phyloP scores from a whole-genome alignment of 2,329 filamentous ascomycete species.

The Fusarium chaquense region DNA sequence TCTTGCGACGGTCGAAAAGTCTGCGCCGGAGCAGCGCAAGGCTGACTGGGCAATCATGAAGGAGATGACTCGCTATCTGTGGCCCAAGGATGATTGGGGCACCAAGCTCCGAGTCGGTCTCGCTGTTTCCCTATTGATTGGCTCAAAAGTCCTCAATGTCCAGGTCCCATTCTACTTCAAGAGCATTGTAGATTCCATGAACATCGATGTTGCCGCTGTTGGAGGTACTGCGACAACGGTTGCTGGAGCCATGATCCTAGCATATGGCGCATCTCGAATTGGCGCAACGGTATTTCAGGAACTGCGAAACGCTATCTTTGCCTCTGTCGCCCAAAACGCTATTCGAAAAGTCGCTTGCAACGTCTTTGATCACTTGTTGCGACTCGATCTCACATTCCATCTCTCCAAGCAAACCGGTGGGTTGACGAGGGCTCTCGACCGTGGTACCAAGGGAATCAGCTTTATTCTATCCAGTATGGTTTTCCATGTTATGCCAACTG shows the following conservation, averaged over 20 bases:
- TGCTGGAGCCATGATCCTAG: conserved; percentile 92
- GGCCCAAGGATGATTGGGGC: conserved; percentile 82
- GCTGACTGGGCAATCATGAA: conserved; percentile 99
- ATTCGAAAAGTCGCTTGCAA: conserved; percentile 91
- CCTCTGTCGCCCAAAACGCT: conserved; percentile 95
- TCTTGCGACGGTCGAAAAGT: conserved; percentile 56
- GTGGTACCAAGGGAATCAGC: conserved; percentile 98
- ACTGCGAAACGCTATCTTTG: conserved; percentile 94
- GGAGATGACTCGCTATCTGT: conserved; percentile 96
- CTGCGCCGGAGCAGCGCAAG: conserved; percentile 89
- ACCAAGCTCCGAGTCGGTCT: conserved; percentile 88
- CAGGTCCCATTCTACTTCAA: conserved; percentile 99
- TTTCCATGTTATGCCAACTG: conserved; percentile 94
- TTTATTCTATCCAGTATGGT: conserved; percentile 98
- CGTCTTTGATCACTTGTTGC: conserved; percentile 90
- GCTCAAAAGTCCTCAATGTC: conserved; percentile 95
- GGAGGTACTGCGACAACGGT: conserved; percentile 92
- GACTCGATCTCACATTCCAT: conserved; percentile 93
- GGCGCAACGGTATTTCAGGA: conserved; percentile 93
- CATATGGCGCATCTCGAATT: conserved; percentile 89
- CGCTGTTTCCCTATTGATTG: conserved; percentile 85
- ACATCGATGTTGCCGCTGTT: conserved; percentile 86
- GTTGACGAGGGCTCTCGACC: conserved; percentile 91
- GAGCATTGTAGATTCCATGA: conserved; percentile 97
- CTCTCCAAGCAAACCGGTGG: conserved; percentile 94